Percentiles rank a stretch among this genome's conserved stretches.
Evolutionary conservation across 2,329 filamentous ascomycete species (phyloP).

Genomic region (Pleomassaria siparia): DNA sequence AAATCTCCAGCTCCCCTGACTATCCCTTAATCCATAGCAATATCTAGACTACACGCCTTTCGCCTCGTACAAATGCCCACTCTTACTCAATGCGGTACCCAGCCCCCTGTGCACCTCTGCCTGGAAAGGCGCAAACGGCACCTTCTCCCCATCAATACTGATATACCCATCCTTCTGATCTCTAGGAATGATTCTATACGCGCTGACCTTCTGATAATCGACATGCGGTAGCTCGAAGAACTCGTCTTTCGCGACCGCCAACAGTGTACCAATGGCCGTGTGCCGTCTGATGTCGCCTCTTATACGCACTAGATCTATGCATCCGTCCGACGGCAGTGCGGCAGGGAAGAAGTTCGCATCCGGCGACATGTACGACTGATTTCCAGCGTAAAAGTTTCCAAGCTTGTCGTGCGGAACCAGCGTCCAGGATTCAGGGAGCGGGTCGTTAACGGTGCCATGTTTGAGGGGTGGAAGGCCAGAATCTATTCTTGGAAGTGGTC

Average conservation of each 20-base stretch:
- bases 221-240: constrained; percentile 82
- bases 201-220: constrained; percentile 80
- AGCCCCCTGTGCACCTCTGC: constrained; percentile 82
- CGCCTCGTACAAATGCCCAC: constrained; percentile 69
- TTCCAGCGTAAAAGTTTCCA: constrained; percentile 92
- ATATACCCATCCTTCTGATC: constrained; percentile 70
- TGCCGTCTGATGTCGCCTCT: constrained; percentile 71
- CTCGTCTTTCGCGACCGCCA: constrained; percentile 69
- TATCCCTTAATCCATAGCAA: not conserved
- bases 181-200: constrained; percentile 80
- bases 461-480: constrained; percentile 67
- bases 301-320: constrained; percentile 81
- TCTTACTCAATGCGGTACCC: constrained; percentile 81
- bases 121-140: constrained; percentile 88
- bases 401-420: constrained; percentile 72
- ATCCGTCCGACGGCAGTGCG: constrained; percentile 78
- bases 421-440: constrained; percentile 77
- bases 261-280: constrained; percentile 69
- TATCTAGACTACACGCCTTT: constrained; percentile 26
- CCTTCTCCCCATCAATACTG: constrained; percentile 87
- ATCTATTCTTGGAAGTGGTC: constrained; percentile 20
- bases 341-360: constrained; percentile 87
- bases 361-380: constrained; percentile 90
- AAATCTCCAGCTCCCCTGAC: not conserved
- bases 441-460: constrained; percentile 78